A percentile compares a stretch with the other conserved stretches of the same genome.
These are phyloP conservation scores for Megacollybia marginata DNA, from an alignment of 768 basidiomycete species.

Conservation along the genomic window DNA sequence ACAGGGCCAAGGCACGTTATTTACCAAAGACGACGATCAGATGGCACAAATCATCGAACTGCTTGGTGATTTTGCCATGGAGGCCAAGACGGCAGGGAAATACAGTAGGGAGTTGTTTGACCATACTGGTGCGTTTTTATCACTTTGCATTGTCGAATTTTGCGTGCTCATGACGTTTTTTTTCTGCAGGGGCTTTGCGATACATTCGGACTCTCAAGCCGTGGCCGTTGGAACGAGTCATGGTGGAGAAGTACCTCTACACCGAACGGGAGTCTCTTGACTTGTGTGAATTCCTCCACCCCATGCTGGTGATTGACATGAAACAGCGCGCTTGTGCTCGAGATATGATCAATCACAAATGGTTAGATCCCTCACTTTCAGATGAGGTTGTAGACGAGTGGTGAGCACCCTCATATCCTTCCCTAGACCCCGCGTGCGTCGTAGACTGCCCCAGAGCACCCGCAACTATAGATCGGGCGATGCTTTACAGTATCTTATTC, in stretches of 20 bases:
- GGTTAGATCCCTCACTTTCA: slow-evolving; percentile 44
- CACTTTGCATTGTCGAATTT: not conserved
- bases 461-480: too few species aligned
- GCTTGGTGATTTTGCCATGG: slow-evolving; percentile 67
- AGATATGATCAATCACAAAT: slow-evolving; percentile 68
- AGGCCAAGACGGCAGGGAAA: slow-evolving; percentile 76
- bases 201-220: slow-evolving; percentile 71
- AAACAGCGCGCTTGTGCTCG: slow-evolving; percentile 61
- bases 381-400: slow-evolving; percentile 39
- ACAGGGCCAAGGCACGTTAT: slow-evolving; percentile 71
- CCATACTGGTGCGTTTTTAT: slow-evolving; percentile 40
- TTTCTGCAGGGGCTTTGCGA: slow-evolving; percentile 48
- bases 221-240: slow-evolving; percentile 78
- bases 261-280: slow-evolving; percentile 46
- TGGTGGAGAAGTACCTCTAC: slow-evolving; percentile 85
- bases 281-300: slow-evolving; percentile 62
- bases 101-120: slow-evolving; percentile 85
- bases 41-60: slow-evolving; percentile 94
- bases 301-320: slow-evolving; percentile 71
- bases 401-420: slow-evolving; percentile 14
- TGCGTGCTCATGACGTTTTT: not conserved
- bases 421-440: too few species aligned
- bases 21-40: slow-evolving; percentile 92
- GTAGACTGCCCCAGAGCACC: too few species aligned
- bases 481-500: too few species aligned